Conservation (phyloP, 768 basidiomycete genomes). For the Leccinum uliginosum region DNA sequence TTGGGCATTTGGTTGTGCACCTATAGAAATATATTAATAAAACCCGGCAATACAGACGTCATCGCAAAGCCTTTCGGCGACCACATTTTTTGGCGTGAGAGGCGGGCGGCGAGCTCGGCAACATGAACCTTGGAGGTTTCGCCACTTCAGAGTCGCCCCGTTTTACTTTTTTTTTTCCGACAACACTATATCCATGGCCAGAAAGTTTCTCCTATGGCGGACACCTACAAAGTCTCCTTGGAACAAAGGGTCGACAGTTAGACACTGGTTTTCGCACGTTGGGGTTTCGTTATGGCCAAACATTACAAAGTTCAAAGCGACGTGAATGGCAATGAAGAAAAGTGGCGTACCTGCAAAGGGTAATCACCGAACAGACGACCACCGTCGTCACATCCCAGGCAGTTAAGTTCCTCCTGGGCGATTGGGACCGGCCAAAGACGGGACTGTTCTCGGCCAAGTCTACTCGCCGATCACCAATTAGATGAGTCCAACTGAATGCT, state of each 20-base stretch:
- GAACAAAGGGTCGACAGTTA: neutral
- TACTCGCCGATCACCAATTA: neutral
- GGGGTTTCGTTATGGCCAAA: conserved; percentile 1
- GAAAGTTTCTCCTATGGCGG: neutral
- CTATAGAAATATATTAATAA: neutral
- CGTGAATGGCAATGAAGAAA: neutral
- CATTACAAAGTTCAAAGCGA: neutral
- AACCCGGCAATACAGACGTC: neutral
- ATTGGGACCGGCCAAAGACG: neutral
- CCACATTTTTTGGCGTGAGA: conserved; percentile 2
- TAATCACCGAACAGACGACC: conserved; percentile 1
- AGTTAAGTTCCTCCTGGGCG: neutral
- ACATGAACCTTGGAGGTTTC: neutral
- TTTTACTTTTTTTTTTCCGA: conserved; percentile 1
- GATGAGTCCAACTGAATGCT: neutral
- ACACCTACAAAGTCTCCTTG: neutral
- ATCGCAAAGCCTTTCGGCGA: neutral
- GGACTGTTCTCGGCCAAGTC: neutral
- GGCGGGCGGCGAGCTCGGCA: neutral
- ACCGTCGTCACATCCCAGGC: neutral
- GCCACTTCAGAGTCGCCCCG: neutral
- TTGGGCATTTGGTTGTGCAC: neutral
- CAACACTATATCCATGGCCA: neutral
- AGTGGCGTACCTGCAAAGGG: neutral
- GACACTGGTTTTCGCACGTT: neutral